Evolutionary conservation across 2,329 filamentous ascomycete species (phyloP), one percentile per base, ranked within the genome.

Genomic region (Ceratocystis huliohia): DNA sequence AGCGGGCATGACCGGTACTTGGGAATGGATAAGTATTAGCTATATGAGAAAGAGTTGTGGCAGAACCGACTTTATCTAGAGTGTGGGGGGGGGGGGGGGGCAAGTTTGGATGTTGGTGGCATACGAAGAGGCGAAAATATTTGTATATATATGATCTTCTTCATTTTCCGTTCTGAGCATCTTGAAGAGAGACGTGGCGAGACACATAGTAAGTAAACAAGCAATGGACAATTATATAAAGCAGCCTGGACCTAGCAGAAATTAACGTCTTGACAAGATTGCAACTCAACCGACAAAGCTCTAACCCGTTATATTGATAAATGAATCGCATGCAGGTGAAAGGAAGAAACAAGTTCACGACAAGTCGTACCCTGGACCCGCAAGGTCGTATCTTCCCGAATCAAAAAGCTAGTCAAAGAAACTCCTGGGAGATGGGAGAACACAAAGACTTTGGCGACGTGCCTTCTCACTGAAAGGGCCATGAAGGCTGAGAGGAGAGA

Each of bases 401-500:
- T 15, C 3, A 5, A 28, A 4, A 6, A 15, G 2, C 44, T 64
- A 45, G 25, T n/a, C 10, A 46, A 48, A 62, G n/a, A 44, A 50
- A 22, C 56, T 17, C 20, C 65, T 46, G n/a, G 59, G 10, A 22
- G 63, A 53, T 20, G 66, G 37, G 46, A 63, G 41, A n/a, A 64
- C 44, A 45, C 64, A 57, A 41, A 68, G 57, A 45, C 67, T 68
- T 33, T 68, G 67, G 25, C 67, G 67, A 44, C 64, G 67, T 25
- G 65, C 56, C n/a, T 64, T 59, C 56, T 37, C 25, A 17, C 25
- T 7, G n/a, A 1, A 59, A 6, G 17, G 61, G 28, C n/a, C 30
- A 48, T 33, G 25, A 8, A 68, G 48, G 15, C 22, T 25, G 17
- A 57, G 61, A 41, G n/a, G 48, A 44, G 25, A 65, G 17, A 37